These are phyloP conservation scores for Leccinum griseonigrum DNA, from an alignment of 1,284 basidiomycete species.

Conservation along the genomic window DNA sequence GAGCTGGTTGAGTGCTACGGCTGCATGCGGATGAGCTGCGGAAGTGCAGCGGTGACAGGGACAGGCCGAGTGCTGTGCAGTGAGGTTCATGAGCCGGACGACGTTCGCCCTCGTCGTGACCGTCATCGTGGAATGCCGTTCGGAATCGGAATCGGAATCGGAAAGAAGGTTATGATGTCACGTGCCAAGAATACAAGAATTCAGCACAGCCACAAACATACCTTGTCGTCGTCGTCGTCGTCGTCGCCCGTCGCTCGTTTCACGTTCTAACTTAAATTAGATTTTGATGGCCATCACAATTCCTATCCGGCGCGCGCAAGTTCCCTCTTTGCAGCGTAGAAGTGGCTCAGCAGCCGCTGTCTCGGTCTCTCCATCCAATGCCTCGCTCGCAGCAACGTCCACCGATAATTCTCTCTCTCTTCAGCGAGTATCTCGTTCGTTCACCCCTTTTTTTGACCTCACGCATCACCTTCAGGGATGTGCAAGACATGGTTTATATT, in stretches of 20 bases:
- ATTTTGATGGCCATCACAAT: slow-evolving; percentile 36
- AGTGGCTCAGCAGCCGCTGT: slow-evolving; percentile 21
- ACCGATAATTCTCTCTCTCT: slow-evolving; percentile 31
- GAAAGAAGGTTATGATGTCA: neutral
- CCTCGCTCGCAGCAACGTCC: neutral
- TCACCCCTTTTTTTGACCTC: neutral
- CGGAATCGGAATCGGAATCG: neutral
- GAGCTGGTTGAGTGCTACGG: slow-evolving; percentile 57
- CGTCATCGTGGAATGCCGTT: slow-evolving; percentile 41
- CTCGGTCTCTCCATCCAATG: slow-evolving; percentile 23
- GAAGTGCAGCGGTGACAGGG: slow-evolving; percentile 71
- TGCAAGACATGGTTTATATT: slow-evolving; percentile 73
- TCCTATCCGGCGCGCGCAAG: slow-evolving; percentile 40
- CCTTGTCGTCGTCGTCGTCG: neutral
- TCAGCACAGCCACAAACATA: slow-evolving; percentile 5
- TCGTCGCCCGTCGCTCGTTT: neutral
- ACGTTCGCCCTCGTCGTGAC: slow-evolving; percentile 52
- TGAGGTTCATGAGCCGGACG: slow-evolving; percentile 61
- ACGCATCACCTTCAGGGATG: slow-evolving; percentile 43
- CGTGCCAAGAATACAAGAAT: neutral
- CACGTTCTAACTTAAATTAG: neutral
- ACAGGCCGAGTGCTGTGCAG: slow-evolving; percentile 69
- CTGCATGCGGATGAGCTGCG: slow-evolving; percentile 35
- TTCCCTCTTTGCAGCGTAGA: slow-evolving; percentile 29
- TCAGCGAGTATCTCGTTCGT: slow-evolving; percentile 40